Evolutionary conservation across 768 basidiomycete species (phyloP).

Genomic region (Polyporus arcularius): DNA sequence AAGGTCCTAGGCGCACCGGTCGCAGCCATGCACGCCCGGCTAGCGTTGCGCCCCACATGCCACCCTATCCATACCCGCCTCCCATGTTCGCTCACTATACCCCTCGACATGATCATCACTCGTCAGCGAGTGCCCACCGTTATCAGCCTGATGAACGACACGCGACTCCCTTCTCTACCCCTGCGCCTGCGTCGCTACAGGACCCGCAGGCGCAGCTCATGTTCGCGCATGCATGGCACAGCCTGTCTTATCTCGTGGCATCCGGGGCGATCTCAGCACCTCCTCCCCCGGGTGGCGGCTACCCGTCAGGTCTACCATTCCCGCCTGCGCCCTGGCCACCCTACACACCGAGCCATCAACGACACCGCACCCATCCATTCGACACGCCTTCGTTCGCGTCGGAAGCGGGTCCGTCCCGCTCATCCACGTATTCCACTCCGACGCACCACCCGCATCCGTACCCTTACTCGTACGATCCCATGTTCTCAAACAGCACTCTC

Average conservation of each 20-base stretch:
- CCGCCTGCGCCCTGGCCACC: slow-evolving; percentile 20
- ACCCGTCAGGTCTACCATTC: slow-evolving; percentile 13
- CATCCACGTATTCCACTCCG: slow-evolving; percentile 38
- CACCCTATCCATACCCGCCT: slow-evolving; percentile 2
- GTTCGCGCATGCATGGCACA: slow-evolving; percentile 42
- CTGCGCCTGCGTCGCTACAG: not conserved
- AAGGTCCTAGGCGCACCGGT: not conserved
- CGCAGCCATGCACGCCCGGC: not conserved
- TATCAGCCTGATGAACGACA: not conserved
- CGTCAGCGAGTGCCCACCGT: not conserved
- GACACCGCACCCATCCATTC: slow-evolving; percentile 3
- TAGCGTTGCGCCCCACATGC: not conserved
- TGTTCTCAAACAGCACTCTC: slow-evolving; percentile 46
- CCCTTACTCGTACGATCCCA: slow-evolving; percentile 45
- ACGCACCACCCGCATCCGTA: slow-evolving; percentile 36
- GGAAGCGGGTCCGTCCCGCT: slow-evolving; percentile 24
- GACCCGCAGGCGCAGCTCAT: slow-evolving; percentile 10
- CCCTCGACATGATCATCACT: slow-evolving; percentile 1
- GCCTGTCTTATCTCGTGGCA: slow-evolving; percentile 40
- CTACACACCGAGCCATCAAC: slow-evolving; percentile 21
- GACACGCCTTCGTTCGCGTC: slow-evolving; percentile 29
- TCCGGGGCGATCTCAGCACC: slow-evolving; percentile 25
- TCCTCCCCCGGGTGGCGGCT: slow-evolving; percentile 16
- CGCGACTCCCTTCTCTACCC: slow-evolving; percentile 1
- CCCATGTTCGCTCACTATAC: not conserved